Evolutionary conservation across 1,284 basidiomycete genomes (phyloP).

Genomic region (Ustilago sp.): DNA sequence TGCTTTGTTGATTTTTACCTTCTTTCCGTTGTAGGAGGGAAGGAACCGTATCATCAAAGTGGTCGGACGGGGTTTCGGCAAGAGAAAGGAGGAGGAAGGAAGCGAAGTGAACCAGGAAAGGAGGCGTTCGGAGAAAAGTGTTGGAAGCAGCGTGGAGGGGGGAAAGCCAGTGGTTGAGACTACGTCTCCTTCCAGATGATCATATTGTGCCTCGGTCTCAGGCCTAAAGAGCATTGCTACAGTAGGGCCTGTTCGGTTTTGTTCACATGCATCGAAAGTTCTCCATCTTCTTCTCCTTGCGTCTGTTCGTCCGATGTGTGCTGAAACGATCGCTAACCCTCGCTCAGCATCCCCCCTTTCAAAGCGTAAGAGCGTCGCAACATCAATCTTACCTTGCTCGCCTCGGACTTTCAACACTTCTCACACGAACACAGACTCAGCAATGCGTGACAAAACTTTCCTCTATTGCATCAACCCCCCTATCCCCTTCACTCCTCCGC

Average conservation of each 20-base stretch:
- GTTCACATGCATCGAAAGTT: no score
- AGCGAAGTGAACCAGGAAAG: conserved; percentile 1
- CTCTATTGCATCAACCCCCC: background rate
- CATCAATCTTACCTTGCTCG: no score
- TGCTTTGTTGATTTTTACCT: conserved; percentile 43
- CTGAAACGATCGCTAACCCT: no score
- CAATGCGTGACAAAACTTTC: no score
- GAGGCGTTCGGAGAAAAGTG: conserved; percentile 3
- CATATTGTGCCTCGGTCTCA: conserved; percentile 7
- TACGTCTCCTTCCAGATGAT: conserved; percentile 1
- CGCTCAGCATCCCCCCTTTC: no score
- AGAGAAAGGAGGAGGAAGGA: background rate
- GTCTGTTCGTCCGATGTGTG: no score
- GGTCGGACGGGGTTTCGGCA: conserved; percentile 1
- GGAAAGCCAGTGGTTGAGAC: background rate
- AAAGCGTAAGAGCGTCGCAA: no score
- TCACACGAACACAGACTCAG: background rate
- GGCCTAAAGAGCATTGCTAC: no score
- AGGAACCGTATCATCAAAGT: conserved; percentile 21
- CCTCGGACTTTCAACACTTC: no score
- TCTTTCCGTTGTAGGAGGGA: conserved; percentile 46
- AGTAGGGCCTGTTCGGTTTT: no score
- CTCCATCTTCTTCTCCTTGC: no score
- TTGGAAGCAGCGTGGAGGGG: background rate
- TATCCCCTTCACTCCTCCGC: background rate